Percentiles rank a stretch among this genome's conserved stretches.
These are phyloP conservation scores for Eucalyptus rudis DNA, from an alignment of 345 rosid genomes.

Conservation along the genomic window DNA sequence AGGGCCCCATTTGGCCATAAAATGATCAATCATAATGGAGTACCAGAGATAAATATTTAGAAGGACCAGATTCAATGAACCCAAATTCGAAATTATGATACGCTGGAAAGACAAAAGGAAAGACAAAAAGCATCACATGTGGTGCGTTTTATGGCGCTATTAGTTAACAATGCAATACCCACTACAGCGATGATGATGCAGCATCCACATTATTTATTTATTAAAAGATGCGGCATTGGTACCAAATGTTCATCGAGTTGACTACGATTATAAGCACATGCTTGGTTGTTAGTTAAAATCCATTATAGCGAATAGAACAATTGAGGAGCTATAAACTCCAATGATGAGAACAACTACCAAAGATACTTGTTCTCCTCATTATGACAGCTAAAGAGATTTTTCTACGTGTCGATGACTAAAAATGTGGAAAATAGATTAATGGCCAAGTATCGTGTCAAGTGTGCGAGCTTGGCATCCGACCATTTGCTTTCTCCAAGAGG, in stretches of 20 bases:
- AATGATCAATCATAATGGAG: neutral
- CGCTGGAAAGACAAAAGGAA: neutral
- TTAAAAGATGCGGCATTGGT: neutral
- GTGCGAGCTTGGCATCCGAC: too few species aligned
- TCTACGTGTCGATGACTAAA: neutral
- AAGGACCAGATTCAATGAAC: neutral
- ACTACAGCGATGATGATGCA: neutral
- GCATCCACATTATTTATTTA: neutral
- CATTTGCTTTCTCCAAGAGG: too few species aligned
- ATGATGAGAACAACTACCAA: neutral
- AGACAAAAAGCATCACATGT: neutral
- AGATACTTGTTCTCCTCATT: neutral
- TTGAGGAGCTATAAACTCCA: neutral
- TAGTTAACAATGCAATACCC: neutral
- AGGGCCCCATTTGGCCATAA: neutral
- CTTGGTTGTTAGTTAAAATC: neutral
- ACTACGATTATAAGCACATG: neutral
- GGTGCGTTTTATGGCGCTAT: neutral
- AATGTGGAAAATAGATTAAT: neutral
- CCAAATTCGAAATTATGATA: neutral
- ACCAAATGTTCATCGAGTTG: neutral
- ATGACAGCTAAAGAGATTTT: neutral
- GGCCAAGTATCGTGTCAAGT: neutral
- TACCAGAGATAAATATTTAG: neutral
- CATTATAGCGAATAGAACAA: neutral